phyloP scores from a whole-genome alignment of 805 yeast species.

The Candida orba region DNA sequence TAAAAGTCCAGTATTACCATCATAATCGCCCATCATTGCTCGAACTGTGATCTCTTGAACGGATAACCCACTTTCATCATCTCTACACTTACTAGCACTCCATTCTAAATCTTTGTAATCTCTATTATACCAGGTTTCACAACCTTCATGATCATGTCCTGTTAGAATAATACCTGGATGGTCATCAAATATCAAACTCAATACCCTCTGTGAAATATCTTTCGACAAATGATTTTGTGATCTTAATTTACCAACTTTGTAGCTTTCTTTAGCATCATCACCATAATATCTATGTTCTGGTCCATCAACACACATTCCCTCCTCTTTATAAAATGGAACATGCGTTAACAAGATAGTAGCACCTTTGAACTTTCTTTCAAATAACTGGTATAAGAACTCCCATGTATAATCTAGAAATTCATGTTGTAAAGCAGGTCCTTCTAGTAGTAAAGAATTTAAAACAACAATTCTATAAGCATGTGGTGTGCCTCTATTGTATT shows the following conservation, averaged over 20 bases:
- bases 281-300: slow-evolving; percentile 62
- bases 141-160: slow-evolving; percentile 97
- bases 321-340: slow-evolving; percentile 78
- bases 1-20: slow-evolving; percentile 81
- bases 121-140: slow-evolving; percentile 60
- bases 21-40: slow-evolving; percentile 94
- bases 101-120: slow-evolving; percentile 38
- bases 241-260: slow-evolving; percentile 62
- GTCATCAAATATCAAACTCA: slow-evolving; percentile 64
- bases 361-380: slow-evolving; percentile 55
- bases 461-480: slow-evolving; percentile 89
- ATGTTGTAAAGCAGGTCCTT: slow-evolving; percentile 82
- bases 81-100: slow-evolving; percentile 45
- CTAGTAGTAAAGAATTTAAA: slow-evolving; percentile 72
- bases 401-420: slow-evolving; percentile 61
- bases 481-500: slow-evolving; percentile 53
- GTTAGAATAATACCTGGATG: slow-evolving; percentile 77
- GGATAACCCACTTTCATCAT: slow-evolving; percentile 23
- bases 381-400: slow-evolving; percentile 61
- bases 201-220: slow-evolving; percentile 57
- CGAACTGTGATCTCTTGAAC: slow-evolving; percentile 78
- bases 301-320: slow-evolving; percentile 82
- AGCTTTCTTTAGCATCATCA: slow-evolving; percentile 50
- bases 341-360: slow-evolving; percentile 82
- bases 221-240: slow-evolving; percentile 80